Conservation (phyloP, 2,329 filamentous ascomycete species). For the Lithohypha guttulata region DNA sequence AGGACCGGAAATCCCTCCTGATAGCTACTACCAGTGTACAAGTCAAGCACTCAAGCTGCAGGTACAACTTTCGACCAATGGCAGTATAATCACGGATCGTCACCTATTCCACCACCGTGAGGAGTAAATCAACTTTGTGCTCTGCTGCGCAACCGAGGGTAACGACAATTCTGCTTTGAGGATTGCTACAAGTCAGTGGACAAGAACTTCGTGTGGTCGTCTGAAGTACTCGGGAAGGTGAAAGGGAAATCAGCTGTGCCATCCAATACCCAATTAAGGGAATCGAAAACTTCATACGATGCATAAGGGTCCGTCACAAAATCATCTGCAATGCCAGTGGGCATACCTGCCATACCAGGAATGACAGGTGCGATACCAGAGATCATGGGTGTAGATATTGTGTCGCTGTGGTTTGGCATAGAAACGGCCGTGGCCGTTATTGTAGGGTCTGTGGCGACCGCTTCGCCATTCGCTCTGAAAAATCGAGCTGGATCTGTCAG, state of each 20-base stretch:
- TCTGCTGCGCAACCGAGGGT: no score
- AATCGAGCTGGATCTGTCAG: conserved; percentile 8
- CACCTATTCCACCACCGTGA: no score
- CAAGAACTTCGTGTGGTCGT: conserved; percentile 5
- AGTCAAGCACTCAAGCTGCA: no score
- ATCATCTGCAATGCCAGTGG: conserved; percentile 18
- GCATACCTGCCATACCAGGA: conserved; percentile 22
- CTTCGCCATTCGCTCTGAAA: conserved; percentile 7
- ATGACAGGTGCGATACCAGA: neutral
- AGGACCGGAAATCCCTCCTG: no score
- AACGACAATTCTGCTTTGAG: no score
- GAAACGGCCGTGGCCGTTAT: conserved; percentile 23
- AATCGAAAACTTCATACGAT: conserved; percentile 78
- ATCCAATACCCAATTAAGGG: conserved; percentile 87
- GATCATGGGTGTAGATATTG: conserved; percentile 15
- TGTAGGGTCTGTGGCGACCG: conserved; percentile 1
- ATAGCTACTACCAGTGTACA: no score
- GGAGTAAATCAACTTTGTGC: no score
- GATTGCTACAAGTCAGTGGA: neutral
- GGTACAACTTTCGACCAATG: no score
- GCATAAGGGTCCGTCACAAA: conserved; percentile 16
- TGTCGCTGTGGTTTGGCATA: conserved; percentile 35
- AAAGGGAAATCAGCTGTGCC: conserved; percentile 73
- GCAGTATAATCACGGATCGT: no score
- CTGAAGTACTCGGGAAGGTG: conserved; percentile 14